Conservation (phyloP, 2,329 filamentous ascomycete species). For the Shiraia bambusicola region DNA sequence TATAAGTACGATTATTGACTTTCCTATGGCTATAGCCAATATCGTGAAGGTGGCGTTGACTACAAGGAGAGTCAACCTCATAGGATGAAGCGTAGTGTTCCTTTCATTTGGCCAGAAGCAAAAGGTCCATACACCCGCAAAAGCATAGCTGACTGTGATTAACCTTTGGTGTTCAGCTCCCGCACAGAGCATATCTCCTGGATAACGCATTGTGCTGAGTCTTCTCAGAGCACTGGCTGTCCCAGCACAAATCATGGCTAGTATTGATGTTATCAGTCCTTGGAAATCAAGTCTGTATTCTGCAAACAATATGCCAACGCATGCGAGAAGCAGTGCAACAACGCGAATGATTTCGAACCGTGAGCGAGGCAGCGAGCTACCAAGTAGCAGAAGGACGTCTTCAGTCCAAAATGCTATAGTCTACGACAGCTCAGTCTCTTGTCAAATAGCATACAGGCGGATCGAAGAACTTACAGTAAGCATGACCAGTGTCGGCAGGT, state of each 20-base stretch:
- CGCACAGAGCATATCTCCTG: slow-evolving; percentile 3
- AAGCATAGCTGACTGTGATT: slow-evolving; percentile 7
- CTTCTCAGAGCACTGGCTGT: slow-evolving; percentile 17
- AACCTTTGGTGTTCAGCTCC: slow-evolving; percentile 1
- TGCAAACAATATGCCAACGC: slow-evolving; percentile 20
- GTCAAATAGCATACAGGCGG: background rate
- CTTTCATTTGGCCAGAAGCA: slow-evolving; percentile 6
- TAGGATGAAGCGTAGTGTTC: slow-evolving; percentile 7
- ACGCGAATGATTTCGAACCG: slow-evolving; percentile 16
- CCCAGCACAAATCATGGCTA: slow-evolving; percentile 25
- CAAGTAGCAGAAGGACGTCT: slow-evolving; percentile 10
- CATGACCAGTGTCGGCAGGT: slow-evolving; percentile 34
- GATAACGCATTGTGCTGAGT: slow-evolving; percentile 8
- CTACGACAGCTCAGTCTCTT: slow-evolving; percentile 6
- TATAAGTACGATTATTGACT: slow-evolving; percentile 20
- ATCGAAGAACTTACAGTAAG: slow-evolving; percentile 27
- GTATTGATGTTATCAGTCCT: slow-evolving; percentile 22
- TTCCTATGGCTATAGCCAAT: slow-evolving; percentile 15
- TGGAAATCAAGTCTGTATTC: slow-evolving; percentile 32
- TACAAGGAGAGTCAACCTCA: slow-evolving; percentile 9
- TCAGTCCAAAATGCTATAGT: slow-evolving; percentile 23
- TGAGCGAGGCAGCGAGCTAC: slow-evolving; percentile 6
- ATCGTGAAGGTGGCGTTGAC: slow-evolving; percentile 18
- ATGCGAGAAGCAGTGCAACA: slow-evolving; percentile 14
- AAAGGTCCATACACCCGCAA: slow-evolving; percentile 8